Evolutionary conservation across 352 stramenopile genomes (phyloP), one percentile per base, ranked within the genome.

Genomic region (Pythium phragmiticola): DNA sequence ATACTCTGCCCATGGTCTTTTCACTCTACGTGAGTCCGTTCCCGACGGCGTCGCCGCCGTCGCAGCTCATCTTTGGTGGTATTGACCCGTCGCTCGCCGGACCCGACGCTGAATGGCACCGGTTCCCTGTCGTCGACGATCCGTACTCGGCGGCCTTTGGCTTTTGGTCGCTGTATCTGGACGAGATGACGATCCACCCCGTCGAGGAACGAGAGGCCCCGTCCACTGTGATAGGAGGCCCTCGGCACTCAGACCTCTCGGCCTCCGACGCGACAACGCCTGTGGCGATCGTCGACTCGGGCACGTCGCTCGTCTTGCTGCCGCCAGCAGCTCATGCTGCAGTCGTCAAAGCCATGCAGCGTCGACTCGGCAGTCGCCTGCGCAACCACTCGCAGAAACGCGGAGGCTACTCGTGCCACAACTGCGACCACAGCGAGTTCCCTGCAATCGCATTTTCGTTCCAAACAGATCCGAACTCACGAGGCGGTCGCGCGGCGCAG

Each of bases 1-100:
- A 68, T 26, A 19, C 28, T 12, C 57, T 70, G 0, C 65, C 66
- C n/a, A 14, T 66, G 33, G 45, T 72, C 17, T 78, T 81, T 36
- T 81, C 73, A 37, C 56, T 81, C n/a, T 81, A 78, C 28, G 60
- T 81, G 21, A 78, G 50, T 46, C 68, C 74, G 19, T 65, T 73
- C 4, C 66, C 74, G 9, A 26, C 37, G 17, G 60, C 66, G 17
- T 17, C 30, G 12, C 68, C 66, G 7, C 46, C 62, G 43, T 81
- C 74, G 42, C 74, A 81, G 49, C 64, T 81, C 8, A 57, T 81
- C 30, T 62, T 80, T 30, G 73, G 69, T 12, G 70, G 73, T 12
- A 42, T 76, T 11, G 74, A 81, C 56, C 28, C 59, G 34, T 12
- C 37, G 21, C 56, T 81, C 13, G 66, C 54, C 14, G 73, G 73